Conservation (phyloP, 495 filamentous ascomycete genomes). For the Beverwykella pulmonaria region DNA sequence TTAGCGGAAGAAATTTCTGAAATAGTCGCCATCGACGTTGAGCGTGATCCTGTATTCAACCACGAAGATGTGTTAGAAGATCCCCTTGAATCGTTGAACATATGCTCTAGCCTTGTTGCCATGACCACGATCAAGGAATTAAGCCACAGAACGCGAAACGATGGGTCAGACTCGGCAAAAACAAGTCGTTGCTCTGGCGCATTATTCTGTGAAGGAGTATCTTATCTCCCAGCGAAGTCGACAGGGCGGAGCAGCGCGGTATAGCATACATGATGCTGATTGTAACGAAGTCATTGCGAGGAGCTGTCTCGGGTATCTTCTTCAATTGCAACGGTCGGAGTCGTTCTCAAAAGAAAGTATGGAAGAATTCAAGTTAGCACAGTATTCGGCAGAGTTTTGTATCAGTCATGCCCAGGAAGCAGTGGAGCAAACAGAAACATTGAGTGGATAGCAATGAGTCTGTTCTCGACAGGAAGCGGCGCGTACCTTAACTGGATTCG, state of each 20-base stretch:
- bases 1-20: constrained; percentile 9
- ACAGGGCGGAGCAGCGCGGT: not conserved
- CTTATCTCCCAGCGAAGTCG: not conserved
- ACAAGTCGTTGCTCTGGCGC: not conserved
- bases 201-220: constrained; percentile 9
- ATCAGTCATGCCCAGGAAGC: not conserved
- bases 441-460: not conserved
- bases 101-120: constrained; percentile 15
- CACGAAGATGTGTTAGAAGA: constrained; percentile 16
- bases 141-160: no score
- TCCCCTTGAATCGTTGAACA: constrained; percentile 1
- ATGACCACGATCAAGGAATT: not conserved
- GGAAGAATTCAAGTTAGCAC: not conserved
- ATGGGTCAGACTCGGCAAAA: not conserved
- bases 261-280: no score
- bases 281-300: not conserved
- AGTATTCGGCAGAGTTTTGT: constrained; percentile 1
- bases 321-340: not conserved
- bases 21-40: constrained; percentile 10
- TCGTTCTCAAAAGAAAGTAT: not conserved
- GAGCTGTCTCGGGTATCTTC: constrained; percentile 1
- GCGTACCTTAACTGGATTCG: constrained; percentile 6
- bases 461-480: not conserved
- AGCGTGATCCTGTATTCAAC: constrained; percentile 10
- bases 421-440: not conserved